These are phyloP conservation scores for Perkinsus marinus DNA, from an alignment of 169 alveolate species.

Conservation along the genomic window DNA sequence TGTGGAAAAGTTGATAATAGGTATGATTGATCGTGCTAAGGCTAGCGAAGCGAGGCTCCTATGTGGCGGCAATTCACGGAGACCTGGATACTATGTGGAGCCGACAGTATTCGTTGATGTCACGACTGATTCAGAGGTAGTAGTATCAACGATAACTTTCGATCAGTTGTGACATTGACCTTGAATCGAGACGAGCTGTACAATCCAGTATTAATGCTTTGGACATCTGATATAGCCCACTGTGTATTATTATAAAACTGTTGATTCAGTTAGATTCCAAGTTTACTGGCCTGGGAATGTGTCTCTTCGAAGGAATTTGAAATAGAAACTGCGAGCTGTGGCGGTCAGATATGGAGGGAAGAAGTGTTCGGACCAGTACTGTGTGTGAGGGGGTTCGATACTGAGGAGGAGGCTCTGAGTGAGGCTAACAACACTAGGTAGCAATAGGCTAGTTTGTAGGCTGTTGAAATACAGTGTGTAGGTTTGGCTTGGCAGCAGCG, in stretches of 20 bases:
- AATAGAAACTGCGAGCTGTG: constrained; percentile 7
- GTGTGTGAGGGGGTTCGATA: constrained; percentile 31
- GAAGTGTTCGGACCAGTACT: constrained; percentile 66
- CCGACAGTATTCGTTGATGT: constrained; percentile 49
- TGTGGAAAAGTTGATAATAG: constrained; percentile 27
- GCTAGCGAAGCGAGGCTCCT: neutral
- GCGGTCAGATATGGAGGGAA: constrained; percentile 41
- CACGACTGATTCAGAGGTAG: neutral
- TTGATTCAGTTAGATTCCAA: too few relatives aligned
- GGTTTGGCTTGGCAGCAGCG: neutral
- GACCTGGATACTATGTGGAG: constrained; percentile 45
- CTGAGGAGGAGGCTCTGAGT: constrained; percentile 50
- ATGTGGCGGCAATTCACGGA: constrained; percentile 39
- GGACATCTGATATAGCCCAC: too few relatives aligned
- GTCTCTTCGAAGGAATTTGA: too few relatives aligned
- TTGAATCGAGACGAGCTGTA: too few relatives aligned
- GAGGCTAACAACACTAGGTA: constrained; percentile 43
- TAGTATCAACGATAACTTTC: too few relatives aligned
- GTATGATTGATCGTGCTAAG: neutral
- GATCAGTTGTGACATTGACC: too few relatives aligned
- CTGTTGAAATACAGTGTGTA: neutral
- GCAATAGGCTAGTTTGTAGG: neutral
- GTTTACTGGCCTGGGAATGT: too few relatives aligned
- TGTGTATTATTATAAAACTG: too few relatives aligned
- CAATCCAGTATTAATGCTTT: too few relatives aligned